phyloP scores from a whole-genome alignment of 2,329 filamentous ascomycete species.

The Colletotrichum sojae region DNA sequence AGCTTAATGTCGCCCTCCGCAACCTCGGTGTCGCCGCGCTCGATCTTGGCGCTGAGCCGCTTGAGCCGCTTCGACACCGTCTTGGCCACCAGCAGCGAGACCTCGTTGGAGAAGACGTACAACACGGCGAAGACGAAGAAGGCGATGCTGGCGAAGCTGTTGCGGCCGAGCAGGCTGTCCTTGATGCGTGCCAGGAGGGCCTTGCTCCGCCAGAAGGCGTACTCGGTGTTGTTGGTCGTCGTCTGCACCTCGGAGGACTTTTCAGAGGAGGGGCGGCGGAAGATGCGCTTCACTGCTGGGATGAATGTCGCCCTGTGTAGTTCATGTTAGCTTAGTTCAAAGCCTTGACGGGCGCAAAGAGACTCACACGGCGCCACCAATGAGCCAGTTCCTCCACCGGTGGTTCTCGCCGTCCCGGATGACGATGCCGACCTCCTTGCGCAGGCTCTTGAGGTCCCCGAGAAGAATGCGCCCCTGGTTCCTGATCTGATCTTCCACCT shows the following conservation, averaged over 20 bases:
- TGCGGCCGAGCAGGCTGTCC: constrained; percentile 58
- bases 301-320: constrained; percentile 63
- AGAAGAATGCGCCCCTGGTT: constrained; percentile 59
- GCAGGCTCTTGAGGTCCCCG: constrained; percentile 60
- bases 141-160: constrained; percentile 63
- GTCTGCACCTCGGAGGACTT: constrained; percentile 51
- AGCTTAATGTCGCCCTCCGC: constrained; percentile 64
- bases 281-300: constrained; percentile 66
- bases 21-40: constrained; percentile 61
- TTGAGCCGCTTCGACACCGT: constrained; percentile 66
- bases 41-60: constrained; percentile 62
- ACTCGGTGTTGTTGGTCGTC: constrained; percentile 68
- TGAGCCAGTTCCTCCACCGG: constrained; percentile 67
- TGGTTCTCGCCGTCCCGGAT: constrained; percentile 61
- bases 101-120: constrained; percentile 72
- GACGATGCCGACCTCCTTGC: constrained; percentile 59
- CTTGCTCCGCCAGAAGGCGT: constrained; percentile 68
- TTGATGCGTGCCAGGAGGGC: constrained; percentile 65
- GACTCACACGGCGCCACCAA: constrained; percentile 67
- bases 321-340: background rate
- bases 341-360: rapidly evolving
- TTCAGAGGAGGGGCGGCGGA: constrained; percentile 59
- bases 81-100: constrained; percentile 67
- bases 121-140: constrained; percentile 70
- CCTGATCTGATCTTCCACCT: constrained; percentile 60